Evolutionary conservation across 2,329 filamentous ascomycete species (phyloP), one percentile per base, ranked within the genome.

Genomic region (Leptosphaerulina australis): DNA sequence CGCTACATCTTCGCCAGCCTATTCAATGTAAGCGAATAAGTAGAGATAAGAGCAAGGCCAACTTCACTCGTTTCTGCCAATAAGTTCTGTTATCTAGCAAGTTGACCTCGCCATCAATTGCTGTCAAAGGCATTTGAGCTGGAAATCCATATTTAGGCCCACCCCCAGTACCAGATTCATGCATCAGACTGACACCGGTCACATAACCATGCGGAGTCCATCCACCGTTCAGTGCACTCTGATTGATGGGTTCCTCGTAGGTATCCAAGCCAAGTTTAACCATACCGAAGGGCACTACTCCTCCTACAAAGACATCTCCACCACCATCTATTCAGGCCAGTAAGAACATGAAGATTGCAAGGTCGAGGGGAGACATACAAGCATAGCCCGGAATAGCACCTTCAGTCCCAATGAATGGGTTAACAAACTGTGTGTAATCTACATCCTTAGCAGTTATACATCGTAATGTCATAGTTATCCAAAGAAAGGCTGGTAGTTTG

Each of bases 321-420:
- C 73, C 72, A 8, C 69, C 73, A 55, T 72, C 75, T 50, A 57
- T 58, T 6, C 8, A 15, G 3, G 47, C 59, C 10, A 60, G 53
- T 17, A 11, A 30, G 7, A 1, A 25, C 25, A 9, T 2, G 6
- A 4, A 5, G 12, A 7, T 24, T 17, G 8, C 11, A 20, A 7
- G n/a, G 15, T 24, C 2, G 8, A 11, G 14, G 15, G 7, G 36
- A 17, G n/a, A 39, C 58, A 38, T 57, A 63, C 64, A 72, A 17
- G 68, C 66, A 36, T 69, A 70, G 3, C 76, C 76, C 3, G 74
- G 58, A 25, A 72, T 74, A 0, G 74, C 74, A 6, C 77, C 77
- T 55, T 78, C 76, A 0, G 76, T 76, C 5, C 77, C 77, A 15
- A 79, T 78, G 34, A 79, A 73, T 1, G 74, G 69, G 48, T 79